Evolutionary conservation across 371 early-diverging fungal genomes (phyloP), one percentile per base, ranked within the genome.

Genomic region (Mortierella sp.): DNA sequence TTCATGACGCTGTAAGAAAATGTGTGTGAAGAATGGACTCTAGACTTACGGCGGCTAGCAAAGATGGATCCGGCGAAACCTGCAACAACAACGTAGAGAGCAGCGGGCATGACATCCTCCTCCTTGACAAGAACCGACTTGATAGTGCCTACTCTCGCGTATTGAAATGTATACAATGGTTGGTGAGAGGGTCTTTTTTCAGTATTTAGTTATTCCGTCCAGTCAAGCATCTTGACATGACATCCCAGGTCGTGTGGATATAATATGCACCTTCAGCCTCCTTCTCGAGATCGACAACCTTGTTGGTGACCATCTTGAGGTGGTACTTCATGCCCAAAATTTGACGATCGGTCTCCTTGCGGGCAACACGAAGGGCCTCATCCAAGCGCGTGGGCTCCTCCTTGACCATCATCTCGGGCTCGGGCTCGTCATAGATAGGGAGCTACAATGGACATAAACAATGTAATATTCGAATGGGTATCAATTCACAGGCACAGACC

Each of bases 51-150:
- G 60, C 85, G 85, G 48, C 78, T 76, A 43, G 85, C 76, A 76
- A 76, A 71, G 70, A 84, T 81, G 24, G 85, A 84, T 63, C 85
- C 85, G 10, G 85, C 85, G 54, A 84, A 84, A 60, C 85, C 85
- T 27, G 85, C 85, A 71, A 84, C 85, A 48, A 84, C 60, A 11
- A 84, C 85, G 41, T 84, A 84, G 32, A 84, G 54, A 38, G 85
- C 85, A 12, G 85, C 85, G 32, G 85, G 85, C 85, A 84, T 84
- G 71, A 84, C 85, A 51, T 84, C 85, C 71, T 84, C 85, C 79
- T 84, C 85, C 79, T 75, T 84, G 75, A 84, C 85, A 49, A 84
- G 79, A 38, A 84, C 85, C 38, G 85, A 84, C 75, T 84, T 84
- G 81, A 84, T 78, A 55, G 48, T 81, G 79, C 55, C 84, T 84